These are phyloP conservation scores for Pseudisothecium myosuroides DNA, from an alignment of 225 moss, liverwort and hornwort genomes.

Conservation along the genomic window DNA sequence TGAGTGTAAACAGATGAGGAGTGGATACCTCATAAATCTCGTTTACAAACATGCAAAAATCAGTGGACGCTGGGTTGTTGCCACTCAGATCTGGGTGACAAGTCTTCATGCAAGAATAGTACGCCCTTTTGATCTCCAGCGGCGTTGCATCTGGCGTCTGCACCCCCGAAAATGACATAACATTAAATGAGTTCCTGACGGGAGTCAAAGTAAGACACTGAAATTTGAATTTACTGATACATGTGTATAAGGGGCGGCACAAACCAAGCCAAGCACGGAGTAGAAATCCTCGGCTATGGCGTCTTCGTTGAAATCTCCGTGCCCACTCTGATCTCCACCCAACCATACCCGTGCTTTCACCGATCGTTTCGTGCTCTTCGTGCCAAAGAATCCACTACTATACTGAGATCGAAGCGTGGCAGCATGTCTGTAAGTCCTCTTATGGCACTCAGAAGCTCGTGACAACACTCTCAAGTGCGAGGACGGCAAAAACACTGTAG, in stretches of 20 bases:
- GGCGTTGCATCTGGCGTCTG: constrained; percentile 78
- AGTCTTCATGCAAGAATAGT: constrained; percentile 88
- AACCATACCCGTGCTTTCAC: constrained; percentile 34
- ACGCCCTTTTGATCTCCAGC: constrained; percentile 88
- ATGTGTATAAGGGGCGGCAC: neutral
- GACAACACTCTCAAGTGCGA: neutral
- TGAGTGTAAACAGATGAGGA: neutral
- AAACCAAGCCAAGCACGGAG: constrained; percentile 90
- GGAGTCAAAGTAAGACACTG: neutral
- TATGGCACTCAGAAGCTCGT: neutral
- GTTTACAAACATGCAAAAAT: constrained; percentile 84
- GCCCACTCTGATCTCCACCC: constrained; percentile 49
- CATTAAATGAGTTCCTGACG: neutral
- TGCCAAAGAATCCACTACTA: neutral
- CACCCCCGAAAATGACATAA: neutral
- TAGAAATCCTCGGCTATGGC: constrained; percentile 76
- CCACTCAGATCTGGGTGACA: constrained; percentile 88
- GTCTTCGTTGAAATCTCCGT: constrained; percentile 29
- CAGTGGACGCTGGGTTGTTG: constrained; percentile 41
- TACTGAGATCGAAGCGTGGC: neutral
- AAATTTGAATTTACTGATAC: neutral
- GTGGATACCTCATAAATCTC: constrained; percentile 77
- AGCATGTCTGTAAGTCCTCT: neutral
- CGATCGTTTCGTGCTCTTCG: neutral
- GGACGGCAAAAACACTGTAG: constrained; percentile 7